A percentile compares a stretch with the other conserved stretches of the same genome.
Conservation (phyloP, 257 asterid genomes). For the Avicennia marina region DNA sequence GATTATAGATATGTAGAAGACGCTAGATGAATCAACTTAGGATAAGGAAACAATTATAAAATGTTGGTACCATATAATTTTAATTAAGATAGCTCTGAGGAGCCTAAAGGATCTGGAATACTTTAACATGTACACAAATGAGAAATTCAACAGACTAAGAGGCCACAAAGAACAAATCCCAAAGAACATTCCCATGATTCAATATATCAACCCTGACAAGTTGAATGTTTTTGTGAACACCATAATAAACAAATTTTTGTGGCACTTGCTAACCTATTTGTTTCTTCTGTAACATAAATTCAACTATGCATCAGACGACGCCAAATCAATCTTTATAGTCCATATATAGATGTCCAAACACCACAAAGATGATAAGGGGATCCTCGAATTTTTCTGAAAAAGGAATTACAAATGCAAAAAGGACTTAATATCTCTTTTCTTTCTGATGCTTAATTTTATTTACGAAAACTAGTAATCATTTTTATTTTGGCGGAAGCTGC, state of each 20-base stretch:
- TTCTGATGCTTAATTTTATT: background rate
- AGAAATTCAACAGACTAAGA: constrained; percentile 6
- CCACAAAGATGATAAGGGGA: background rate
- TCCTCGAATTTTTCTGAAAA: background rate
- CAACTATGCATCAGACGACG: background rate
- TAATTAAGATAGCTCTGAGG: background rate
- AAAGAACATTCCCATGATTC: background rate
- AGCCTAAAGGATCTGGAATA: constrained; percentile 6
- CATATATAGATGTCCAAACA: background rate
- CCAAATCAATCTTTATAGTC: background rate
- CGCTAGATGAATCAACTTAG: constrained; percentile 3
- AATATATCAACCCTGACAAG: background rate
- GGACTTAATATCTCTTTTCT: background rate
- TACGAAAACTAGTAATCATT: background rate
- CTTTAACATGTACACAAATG: background rate
- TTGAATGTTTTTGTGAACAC: background rate
- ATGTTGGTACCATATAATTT: background rate
- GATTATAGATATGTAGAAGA: constrained; percentile 6
- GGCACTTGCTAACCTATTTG: background rate
- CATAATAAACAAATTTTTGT: background rate
- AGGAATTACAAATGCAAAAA: background rate
- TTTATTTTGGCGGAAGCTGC: background rate
- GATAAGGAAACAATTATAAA: background rate
- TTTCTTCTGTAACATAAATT: background rate
- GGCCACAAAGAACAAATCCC: background rate